Percentiles rank a stretch among this genome's conserved stretches.
Evolutionary conservation across 257 asterid genomes (phyloP).

Genomic region (Lycium barbarum): DNA sequence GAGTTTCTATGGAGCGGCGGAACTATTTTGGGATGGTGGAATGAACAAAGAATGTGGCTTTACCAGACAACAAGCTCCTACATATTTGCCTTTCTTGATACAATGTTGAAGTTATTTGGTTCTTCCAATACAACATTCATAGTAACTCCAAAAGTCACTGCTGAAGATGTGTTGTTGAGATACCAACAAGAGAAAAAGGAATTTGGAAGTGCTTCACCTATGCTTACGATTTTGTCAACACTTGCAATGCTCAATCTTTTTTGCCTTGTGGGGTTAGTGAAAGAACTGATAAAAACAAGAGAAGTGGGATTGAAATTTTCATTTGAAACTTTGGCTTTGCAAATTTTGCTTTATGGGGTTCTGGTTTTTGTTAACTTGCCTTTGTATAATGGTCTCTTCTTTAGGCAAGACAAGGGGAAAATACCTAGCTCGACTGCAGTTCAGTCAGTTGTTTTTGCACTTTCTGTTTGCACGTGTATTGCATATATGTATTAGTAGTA

Average conservation of each 20-base stretch:
- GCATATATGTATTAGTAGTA: conserved; percentile 32
- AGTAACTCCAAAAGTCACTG: conserved; percentile 63
- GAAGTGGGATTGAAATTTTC: conserved; percentile 23
- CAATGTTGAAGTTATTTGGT: conserved; percentile 53
- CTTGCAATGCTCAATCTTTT: conserved; percentile 69
- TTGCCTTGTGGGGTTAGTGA: conserved; percentile 43
- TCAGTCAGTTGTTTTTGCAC: conserved; percentile 53
- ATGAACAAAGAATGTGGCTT: conserved; percentile 82
- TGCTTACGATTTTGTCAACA: conserved; percentile 54
- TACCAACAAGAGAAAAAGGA: conserved; percentile 75
- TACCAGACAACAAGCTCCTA: conserved; percentile 74
- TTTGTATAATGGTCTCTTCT: conserved; percentile 60
- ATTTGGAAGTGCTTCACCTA: conserved; percentile 64
- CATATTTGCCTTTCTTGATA: conserved; percentile 62
- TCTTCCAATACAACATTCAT: conserved; percentile 54
- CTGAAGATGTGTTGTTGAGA: conserved; percentile 56
- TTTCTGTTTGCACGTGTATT: conserved; percentile 46
- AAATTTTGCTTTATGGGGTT: conserved; percentile 56
- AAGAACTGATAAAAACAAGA: conserved; percentile 5
- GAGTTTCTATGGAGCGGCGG: conserved; percentile 68
- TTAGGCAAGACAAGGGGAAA: conserved; percentile 66
- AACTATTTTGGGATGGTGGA: conserved; percentile 78
- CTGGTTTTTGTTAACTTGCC: conserved; percentile 68
- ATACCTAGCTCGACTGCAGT: conserved; percentile 53
- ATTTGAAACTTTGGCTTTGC: conserved; percentile 45